Percentiles rank a stretch among this genome's conserved stretches.
Evolutionary conservation across 495 filamentous ascomycete species (phyloP).

Genomic region (Hapsidospora chrysogenum): DNA sequence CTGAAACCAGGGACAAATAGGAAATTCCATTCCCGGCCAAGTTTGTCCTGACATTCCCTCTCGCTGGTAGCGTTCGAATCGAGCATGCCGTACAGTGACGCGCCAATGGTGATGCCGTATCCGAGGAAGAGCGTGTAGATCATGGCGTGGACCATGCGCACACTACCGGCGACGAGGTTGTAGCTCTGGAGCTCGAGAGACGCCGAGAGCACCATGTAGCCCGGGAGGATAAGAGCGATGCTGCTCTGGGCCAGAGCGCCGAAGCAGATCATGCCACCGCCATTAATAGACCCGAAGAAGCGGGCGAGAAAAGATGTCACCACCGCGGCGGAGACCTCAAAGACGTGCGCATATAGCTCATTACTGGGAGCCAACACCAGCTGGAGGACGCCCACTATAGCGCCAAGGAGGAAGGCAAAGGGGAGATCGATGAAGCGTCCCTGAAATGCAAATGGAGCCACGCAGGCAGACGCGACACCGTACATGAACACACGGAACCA

Average conservation of each 20-base stretch:
- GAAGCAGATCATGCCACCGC: conserved; percentile 70
- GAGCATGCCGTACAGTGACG: conserved; percentile 72
- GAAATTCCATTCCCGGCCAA: conserved; percentile 44
- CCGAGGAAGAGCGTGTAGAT: conserved; percentile 92
- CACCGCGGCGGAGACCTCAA: conserved; percentile 77
- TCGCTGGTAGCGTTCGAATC: conserved; percentile 56
- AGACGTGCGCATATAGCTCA: conserved; percentile 73
- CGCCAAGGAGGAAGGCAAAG: conserved; percentile 71
- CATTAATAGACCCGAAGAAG: conserved; percentile 67
- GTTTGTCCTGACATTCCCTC: conserved; percentile 51
- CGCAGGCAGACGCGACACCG: conserved; percentile 59
- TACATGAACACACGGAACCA: conserved; percentile 72
- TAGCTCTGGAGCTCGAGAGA: conserved; percentile 77
- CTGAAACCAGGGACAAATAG: conserved; percentile 72
- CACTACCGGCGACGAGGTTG: conserved; percentile 75
- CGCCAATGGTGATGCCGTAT: conserved; percentile 93
- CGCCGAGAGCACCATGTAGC: conserved; percentile 49
- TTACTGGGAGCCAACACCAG: conserved; percentile 65
- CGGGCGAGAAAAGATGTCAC: conserved; percentile 80
- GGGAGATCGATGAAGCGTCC: conserved; percentile 80
- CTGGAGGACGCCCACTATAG: conserved; percentile 65
- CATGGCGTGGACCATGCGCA: conserved; percentile 90
- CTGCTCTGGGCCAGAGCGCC: conserved; percentile 78
- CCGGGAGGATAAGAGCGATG: conserved; percentile 84
- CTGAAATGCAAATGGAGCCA: conserved; percentile 84